Conservation (phyloP, 495 filamentous ascomycete genomes). For the Aspergillus avenaceus region DNA sequence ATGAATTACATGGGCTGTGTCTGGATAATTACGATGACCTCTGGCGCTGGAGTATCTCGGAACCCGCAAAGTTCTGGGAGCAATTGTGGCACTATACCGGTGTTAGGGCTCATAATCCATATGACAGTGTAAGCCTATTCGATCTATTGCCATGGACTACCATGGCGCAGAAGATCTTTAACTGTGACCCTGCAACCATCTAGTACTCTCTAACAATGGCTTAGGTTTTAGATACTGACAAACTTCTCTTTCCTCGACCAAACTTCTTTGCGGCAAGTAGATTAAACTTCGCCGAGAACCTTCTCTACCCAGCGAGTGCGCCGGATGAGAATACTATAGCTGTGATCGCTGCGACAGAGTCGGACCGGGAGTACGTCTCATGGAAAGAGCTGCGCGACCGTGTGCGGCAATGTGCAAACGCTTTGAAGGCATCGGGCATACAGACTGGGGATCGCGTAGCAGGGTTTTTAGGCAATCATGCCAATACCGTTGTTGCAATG, state of each 20-base stretch:
- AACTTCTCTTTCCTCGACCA: slow-evolving; percentile 79
- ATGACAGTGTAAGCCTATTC: slow-evolving; percentile 48
- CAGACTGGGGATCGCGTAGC: slow-evolving; percentile 69
- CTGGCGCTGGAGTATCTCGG: slow-evolving; percentile 77
- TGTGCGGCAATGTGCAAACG: slow-evolving; percentile 67
- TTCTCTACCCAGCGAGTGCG: slow-evolving; percentile 66
- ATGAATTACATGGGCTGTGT: slow-evolving; percentile 57
- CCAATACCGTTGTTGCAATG: slow-evolving; percentile 80
- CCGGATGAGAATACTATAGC: slow-evolving; percentile 57
- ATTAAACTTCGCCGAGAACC: slow-evolving; percentile 90
- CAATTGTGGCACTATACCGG: slow-evolving; percentile 80
- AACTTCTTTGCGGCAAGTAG: slow-evolving; percentile 73
- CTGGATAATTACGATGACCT: slow-evolving; percentile 65
- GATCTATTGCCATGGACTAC: slow-evolving; percentile 3
- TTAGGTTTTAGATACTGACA: slow-evolving; percentile 64
- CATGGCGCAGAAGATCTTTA: neutral
- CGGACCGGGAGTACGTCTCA: slow-evolving; percentile 60
- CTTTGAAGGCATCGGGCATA: slow-evolving; percentile 60
- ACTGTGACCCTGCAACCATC: neutral
- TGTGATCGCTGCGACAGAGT: slow-evolving; percentile 72
- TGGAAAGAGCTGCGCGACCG: slow-evolving; percentile 78
- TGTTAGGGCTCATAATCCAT: slow-evolving; percentile 63
- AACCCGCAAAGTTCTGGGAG: slow-evolving; percentile 76
- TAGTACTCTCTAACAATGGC: slow-evolving; percentile 6
- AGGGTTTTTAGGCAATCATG: slow-evolving; percentile 84